Conservation (phyloP, 1,284 basidiomycete species). For the Rhodotorula sp. region DNA sequence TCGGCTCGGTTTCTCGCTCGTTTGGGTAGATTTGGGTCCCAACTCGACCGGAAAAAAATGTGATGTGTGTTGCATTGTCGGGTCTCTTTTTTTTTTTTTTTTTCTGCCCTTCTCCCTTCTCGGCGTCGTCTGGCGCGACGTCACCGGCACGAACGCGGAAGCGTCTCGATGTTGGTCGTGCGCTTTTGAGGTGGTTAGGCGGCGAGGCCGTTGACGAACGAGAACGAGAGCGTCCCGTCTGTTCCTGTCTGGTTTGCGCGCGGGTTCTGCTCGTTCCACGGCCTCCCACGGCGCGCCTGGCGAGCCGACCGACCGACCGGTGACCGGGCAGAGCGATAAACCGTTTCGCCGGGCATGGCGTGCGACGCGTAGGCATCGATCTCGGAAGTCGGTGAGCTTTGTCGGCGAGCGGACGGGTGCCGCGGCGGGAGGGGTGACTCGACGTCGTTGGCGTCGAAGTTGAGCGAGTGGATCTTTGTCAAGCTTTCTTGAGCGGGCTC, state of each 20-base stretch:
- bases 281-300: not conserved
- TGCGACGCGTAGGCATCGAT: not conserved
- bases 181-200: not conserved
- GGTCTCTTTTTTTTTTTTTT: too few species aligned
- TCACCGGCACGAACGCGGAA: too few species aligned
- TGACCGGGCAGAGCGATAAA: not conserved
- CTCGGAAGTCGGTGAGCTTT: not conserved
- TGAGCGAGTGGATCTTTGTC: not conserved
- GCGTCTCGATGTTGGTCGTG: too few species aligned
- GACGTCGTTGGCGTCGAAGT: not conserved
- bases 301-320: not conserved
- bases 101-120: too few species aligned
- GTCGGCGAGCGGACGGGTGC: not conserved
- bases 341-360: too few species aligned
- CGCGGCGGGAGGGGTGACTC: not conserved
- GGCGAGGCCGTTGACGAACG: not conserved
- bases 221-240: not conserved
- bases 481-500: not conserved
- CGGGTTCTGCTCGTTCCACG: not conserved
- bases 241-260: not conserved
- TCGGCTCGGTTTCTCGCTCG: too few species aligned
- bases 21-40: too few species aligned
- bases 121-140: too few species aligned
- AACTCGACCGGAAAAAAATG: too few species aligned
- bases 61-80: too few species aligned